phyloP scores from a whole-genome alignment of 208 protist genomes.

The Phytomonas serpens region DNA sequence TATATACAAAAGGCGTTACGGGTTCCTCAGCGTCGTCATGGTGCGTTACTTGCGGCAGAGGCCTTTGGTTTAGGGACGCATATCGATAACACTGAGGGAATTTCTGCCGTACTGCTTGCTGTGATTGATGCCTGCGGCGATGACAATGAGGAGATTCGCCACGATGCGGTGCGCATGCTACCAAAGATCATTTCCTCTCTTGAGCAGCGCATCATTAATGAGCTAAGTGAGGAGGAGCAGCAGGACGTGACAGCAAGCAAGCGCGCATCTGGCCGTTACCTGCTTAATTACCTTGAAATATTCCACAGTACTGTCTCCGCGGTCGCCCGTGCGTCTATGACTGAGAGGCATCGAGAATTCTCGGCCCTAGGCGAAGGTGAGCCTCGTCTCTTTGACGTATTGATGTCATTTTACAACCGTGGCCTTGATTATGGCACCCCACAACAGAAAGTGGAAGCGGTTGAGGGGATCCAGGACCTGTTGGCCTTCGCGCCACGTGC shows the following conservation, averaged over 20 bases:
- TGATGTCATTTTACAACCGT: conserved; percentile 85
- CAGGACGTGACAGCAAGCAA: conserved; percentile 72
- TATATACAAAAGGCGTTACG: conserved; percentile 53
- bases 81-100: conserved; percentile 59
- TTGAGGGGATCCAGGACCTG: conserved; percentile 86
- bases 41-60: conserved; percentile 57
- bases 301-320: conserved; percentile 54
- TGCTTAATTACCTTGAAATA: conserved; percentile 69
- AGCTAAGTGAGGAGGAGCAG: conserved; percentile 63
- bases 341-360: conserved; percentile 36
- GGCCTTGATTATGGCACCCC: conserved; percentile 83
- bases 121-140: conserved; percentile 68
- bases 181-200: conserved; percentile 52
- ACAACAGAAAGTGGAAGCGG: conserved; percentile 78
- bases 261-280: conserved; percentile 71
- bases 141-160: conserved; percentile 32
- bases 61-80: conserved; percentile 58
- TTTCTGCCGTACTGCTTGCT: conserved; percentile 52
- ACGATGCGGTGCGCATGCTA: conserved; percentile 45
- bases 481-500: conserved; percentile 65
- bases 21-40: conserved; percentile 47
- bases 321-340: conserved; percentile 54
- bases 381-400: conserved; percentile 69
- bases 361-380: conserved; percentile 62
- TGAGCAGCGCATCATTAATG: conserved; percentile 51